phyloP scores from a whole-genome alignment of 2,329 filamentous ascomycete genomes.

The Penicillium sp. region DNA sequence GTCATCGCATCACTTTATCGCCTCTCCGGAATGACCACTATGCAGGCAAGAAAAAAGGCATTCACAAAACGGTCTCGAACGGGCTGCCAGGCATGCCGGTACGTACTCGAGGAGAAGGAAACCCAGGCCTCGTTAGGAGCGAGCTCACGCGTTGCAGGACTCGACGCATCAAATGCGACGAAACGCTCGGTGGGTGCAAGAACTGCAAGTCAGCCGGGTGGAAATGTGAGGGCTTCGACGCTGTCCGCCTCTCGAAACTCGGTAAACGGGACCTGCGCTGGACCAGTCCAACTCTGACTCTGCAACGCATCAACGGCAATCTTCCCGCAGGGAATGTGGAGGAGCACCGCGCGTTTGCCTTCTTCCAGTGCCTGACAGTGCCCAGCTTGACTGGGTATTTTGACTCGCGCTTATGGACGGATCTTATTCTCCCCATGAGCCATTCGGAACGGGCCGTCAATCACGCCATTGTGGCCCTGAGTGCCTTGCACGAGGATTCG shows the following conservation, averaged over 20 bases:
- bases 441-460: constrained; percentile 3
- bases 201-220: constrained; percentile 13
- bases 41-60: constrained; percentile 1
- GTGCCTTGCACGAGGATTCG: constrained; percentile 7
- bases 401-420: constrained; percentile 4
- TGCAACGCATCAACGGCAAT: neutral
- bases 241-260: constrained; percentile 7
- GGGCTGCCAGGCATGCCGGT: constrained; percentile 11
- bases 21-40: neutral
- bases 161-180: constrained; percentile 18
- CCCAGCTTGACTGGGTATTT: constrained; percentile 4
- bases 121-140: neutral
- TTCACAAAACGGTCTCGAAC: constrained; percentile 5
- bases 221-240: constrained; percentile 20
- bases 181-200: constrained; percentile 14
- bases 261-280: neutral
- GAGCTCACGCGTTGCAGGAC: constrained; percentile 7
- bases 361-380: constrained; percentile 4
- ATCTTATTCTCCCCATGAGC: constrained; percentile 7
- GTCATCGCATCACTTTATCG: no score
- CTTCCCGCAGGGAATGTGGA: neutral
- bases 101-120: neutral
- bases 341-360: constrained; percentile 4
- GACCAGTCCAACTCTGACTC: neutral
- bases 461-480: constrained; percentile 6